Base-by-base conservation (phyloP, 768 basidiomycete genomes). In the Phylloporus sp. region DNA sequence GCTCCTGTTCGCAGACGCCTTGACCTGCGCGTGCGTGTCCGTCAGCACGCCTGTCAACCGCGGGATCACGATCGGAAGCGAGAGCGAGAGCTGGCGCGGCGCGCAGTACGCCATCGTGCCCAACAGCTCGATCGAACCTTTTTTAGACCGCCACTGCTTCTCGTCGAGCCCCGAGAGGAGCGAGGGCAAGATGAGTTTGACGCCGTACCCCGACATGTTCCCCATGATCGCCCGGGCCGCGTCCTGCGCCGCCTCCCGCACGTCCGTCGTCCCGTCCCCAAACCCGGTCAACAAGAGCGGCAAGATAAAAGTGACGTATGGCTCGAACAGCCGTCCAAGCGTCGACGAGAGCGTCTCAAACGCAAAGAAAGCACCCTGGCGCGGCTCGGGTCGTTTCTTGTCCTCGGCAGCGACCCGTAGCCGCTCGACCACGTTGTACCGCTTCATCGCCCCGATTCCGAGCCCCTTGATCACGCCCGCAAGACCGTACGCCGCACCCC, bases 91-190 rank as follows among this genome's bases (percentile, higher is more conserved):
- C 66, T 99, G 96, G 31, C 83, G 80, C 2, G 95, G 96, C 9
- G 96, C 92, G 63, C 94, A 95, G 67, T 95, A 98, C 1, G 96
- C 96, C 94, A 98, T 98, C 78, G 93, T 89, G 20, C 96, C 96
- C 49, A 99, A 71, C 6, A 98, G 70, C 63, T 99, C 96, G 50
- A 98, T 97, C 7, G 94, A 94, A 2, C 95, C 96, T 65, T 90
- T 90, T 72, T 98, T 98, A 1, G 92, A 90, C 13, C 96, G 78
- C 96, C 96, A 98, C 60, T 98, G 95, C 62, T 95, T 97, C 65
- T 98, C 96, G 55, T 98, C 94, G 42, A 98, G 70, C 20, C 93
- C 94, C 31, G 84, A 84, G 9, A 99, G 74, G 18, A 99, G 66
- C 3, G 87, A 85, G 0, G 96, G 95, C 14, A 98, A 69, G 49